Evolutionary conservation across 75 land plant species (phyloP).

Genomic region (Gnetum montanum): DNA sequence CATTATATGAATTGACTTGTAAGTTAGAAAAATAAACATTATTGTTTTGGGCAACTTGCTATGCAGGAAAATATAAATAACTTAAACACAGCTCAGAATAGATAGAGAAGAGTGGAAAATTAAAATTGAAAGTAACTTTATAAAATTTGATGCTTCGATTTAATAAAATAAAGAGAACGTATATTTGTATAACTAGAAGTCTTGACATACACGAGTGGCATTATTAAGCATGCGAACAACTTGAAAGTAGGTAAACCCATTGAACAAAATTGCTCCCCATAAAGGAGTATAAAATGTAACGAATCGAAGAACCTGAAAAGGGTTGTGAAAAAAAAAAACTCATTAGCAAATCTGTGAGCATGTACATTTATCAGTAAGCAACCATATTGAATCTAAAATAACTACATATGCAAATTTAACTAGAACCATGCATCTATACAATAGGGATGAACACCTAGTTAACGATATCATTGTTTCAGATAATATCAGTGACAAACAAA

Average conservation of each 20-base stretch:
- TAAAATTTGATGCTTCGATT: too few species aligned
- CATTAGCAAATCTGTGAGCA: not conserved
- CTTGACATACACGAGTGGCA: slow-evolving; percentile 66
- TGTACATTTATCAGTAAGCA: not conserved
- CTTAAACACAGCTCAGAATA: too few species aligned
- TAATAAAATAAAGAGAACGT: too few species aligned
- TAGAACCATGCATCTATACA: not conserved
- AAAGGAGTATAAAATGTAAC: slow-evolving; percentile 83
- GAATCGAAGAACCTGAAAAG: slow-evolving; percentile 74
- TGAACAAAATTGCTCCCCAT: slow-evolving; percentile 96
- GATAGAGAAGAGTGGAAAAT: too few species aligned
- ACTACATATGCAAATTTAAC: not conserved
- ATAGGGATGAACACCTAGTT: not conserved
- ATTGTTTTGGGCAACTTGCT: too few species aligned
- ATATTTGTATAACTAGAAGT: not conserved
- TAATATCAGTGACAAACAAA: too few species aligned
- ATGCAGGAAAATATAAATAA: too few species aligned
- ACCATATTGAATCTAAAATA: not conserved
- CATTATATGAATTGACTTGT: too few species aligned
- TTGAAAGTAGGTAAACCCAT: slow-evolving; percentile 86
- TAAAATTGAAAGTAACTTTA: too few species aligned
- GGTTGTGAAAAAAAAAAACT: slow-evolving; percentile 2
- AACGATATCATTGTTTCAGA: too few species aligned
- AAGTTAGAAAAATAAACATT: too few species aligned
- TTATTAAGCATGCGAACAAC: slow-evolving; percentile 88